Percentiles rank a stretch among this genome's conserved stretches.
Evolutionary conservation across 1,139 yeast species (phyloP).

Genomic region (Taiozyma sp.): DNA sequence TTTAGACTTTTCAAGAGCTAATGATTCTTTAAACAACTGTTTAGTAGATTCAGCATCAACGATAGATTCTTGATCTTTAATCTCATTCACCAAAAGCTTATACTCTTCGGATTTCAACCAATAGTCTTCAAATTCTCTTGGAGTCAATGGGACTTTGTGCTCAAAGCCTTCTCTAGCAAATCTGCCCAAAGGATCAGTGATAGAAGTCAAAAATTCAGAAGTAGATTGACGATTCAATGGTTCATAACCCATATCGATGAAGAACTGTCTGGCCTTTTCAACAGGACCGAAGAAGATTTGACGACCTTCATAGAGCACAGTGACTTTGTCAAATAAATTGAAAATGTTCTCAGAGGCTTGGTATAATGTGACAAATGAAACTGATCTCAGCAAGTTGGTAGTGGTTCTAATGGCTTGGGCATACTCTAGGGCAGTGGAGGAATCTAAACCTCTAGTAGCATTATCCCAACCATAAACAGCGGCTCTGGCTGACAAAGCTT

Average conservation of each 20-base stretch:
- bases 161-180: constrained; percentile 47
- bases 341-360: constrained; percentile 43
- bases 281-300: constrained; percentile 39
- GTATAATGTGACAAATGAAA: constrained; percentile 39
- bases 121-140: constrained; percentile 60
- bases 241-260: constrained; percentile 41
- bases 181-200: constrained; percentile 52
- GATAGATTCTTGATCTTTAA: constrained; percentile 35
- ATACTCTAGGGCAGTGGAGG: constrained; percentile 50
- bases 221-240: constrained; percentile 39
- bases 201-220: constrained; percentile 51
- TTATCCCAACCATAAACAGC: constrained; percentile 57
- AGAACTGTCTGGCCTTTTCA: constrained; percentile 38
- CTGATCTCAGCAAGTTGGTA: constrained; percentile 32
- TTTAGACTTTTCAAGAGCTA: constrained; percentile 35
- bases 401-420: constrained; percentile 38
- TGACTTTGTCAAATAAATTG: constrained; percentile 40
- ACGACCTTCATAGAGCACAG: constrained; percentile 37
- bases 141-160: constrained; percentile 58
- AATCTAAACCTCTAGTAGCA: constrained; percentile 56
- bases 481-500: constrained; percentile 44
- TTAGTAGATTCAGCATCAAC: constrained; percentile 53
- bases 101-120: constrained; percentile 68
- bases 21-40: constrained; percentile 33
- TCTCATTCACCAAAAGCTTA: constrained; percentile 32